Conservation (phyloP, 23 red algal species). For the Rhodosorus marinus region DNA sequence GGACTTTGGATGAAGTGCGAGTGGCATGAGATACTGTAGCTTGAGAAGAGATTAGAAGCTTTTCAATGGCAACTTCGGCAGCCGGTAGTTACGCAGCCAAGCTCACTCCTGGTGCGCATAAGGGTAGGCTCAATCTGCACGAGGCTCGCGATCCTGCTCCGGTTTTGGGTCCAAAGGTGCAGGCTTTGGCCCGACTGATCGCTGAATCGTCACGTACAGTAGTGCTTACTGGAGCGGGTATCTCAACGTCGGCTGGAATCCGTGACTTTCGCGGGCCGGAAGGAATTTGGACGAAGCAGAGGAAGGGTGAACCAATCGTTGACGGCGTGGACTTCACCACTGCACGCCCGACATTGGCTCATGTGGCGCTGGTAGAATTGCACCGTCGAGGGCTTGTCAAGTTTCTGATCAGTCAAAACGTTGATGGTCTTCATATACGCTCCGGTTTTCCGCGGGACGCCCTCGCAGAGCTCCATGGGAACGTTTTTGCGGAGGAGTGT, state of each 20-base stretch:
- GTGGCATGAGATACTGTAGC: too few relatives aligned
- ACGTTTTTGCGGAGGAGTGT: slow-evolving; percentile 64
- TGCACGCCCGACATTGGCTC: slow-evolving; percentile 65
- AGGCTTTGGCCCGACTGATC: slow-evolving; percentile 20
- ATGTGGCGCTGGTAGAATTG: slow-evolving; percentile 34
- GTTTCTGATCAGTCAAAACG: slow-evolving; percentile 69
- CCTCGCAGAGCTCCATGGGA: slow-evolving; percentile 74
- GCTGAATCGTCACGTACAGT: slow-evolving; percentile 17
- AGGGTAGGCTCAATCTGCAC: slow-evolving; percentile 38
- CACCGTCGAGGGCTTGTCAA: slow-evolving; percentile 5
- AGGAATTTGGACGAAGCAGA: slow-evolving; percentile 57
- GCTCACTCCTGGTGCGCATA: slow-evolving; percentile 36
- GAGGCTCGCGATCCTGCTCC: slow-evolving; percentile 13
- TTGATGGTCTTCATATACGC: slow-evolving; percentile 73
- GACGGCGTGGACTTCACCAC: not conserved
- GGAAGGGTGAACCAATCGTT: slow-evolving; percentile 1
- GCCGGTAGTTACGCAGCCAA: slow-evolving; percentile 49
- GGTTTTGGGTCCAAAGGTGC: slow-evolving; percentile 9
- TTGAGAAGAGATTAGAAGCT: too few relatives aligned
- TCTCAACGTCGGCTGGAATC: slow-evolving; percentile 74
- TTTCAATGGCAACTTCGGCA: too few relatives aligned
- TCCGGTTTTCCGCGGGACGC: slow-evolving; percentile 32
- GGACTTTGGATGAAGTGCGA: too few relatives aligned
- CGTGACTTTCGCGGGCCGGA: slow-evolving; percentile 67
- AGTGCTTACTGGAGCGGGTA: slow-evolving; percentile 65